Percentiles rank a stretch among this genome's conserved stretches.
phyloP scores from a whole-genome alignment of 768 basidiomycete genomes.

The Cubamyces lactineus region DNA sequence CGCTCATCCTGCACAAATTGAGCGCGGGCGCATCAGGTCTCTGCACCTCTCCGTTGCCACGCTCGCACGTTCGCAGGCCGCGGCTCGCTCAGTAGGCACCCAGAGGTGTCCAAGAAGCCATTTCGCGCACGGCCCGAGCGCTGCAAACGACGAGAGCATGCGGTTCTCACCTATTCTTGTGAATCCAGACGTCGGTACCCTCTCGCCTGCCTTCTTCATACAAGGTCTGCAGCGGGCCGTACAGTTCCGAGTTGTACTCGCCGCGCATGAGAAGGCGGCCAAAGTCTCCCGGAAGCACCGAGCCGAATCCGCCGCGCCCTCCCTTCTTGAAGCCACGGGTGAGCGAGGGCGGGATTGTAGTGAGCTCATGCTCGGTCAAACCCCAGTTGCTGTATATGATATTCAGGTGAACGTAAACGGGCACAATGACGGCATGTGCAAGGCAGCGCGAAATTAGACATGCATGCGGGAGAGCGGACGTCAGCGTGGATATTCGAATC shows the following conservation, averaged over 20 bases:
- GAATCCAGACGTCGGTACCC: constrained; percentile 72
- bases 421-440: background rate
- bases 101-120: background rate
- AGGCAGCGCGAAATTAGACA: background rate
- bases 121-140: background rate
- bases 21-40: background rate
- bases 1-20: constrained; percentile 55
- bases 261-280: constrained; percentile 63
- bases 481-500: background rate
- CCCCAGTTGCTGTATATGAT: constrained; percentile 62
- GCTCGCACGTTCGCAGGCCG: constrained; percentile 10
- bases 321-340: constrained; percentile 56
- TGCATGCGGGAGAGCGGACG: constrained; percentile 7
- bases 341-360: constrained; percentile 62
- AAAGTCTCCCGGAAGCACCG: constrained; percentile 54
- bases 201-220: constrained; percentile 53
- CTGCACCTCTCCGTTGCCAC: background rate
- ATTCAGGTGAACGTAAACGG: background rate
- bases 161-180: constrained; percentile 60
- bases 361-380: constrained; percentile 63
- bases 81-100: background rate
- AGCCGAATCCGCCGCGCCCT: constrained; percentile 54
- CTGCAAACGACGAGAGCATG: background rate
- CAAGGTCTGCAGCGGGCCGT: constrained; percentile 62
- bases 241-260: constrained; percentile 59